Evolutionary conservation across 2,329 filamentous ascomycete genomes (phyloP).

Genomic region (Penicillium sp.): DNA sequence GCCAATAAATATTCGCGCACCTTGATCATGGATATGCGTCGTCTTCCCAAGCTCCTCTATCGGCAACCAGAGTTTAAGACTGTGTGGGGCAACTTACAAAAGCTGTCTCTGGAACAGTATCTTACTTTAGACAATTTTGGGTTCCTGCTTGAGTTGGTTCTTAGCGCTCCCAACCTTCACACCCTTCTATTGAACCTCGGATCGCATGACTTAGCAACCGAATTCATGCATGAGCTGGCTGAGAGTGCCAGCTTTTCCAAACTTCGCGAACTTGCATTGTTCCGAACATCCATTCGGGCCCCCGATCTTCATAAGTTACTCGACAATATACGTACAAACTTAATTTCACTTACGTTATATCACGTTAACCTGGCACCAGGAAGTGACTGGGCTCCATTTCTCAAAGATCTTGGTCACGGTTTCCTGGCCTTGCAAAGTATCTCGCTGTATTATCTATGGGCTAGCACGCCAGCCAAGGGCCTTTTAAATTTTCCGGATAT

Average conservation of each 20-base stretch:
- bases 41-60: slow-evolving; percentile 26
- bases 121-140: slow-evolving; percentile 26
- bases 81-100: slow-evolving; percentile 23
- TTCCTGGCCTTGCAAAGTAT: slow-evolving; percentile 15
- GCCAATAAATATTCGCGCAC: slow-evolving; percentile 23
- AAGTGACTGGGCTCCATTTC: slow-evolving; percentile 16
- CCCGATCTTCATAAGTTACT: slow-evolving; percentile 19
- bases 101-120: slow-evolving; percentile 25
- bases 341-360: slow-evolving; percentile 19
- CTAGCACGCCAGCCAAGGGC: slow-evolving; percentile 15
- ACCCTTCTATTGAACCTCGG: slow-evolving; percentile 22
- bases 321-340: slow-evolving; percentile 6
- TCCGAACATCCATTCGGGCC: slow-evolving; percentile 18
- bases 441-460: slow-evolving; percentile 26
- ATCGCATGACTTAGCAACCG: slow-evolving; percentile 23
- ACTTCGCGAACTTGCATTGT: slow-evolving; percentile 21
- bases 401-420: slow-evolving; percentile 12
- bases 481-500: slow-evolving; percentile 23
- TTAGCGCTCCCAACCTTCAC: slow-evolving; percentile 22
- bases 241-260: slow-evolving; percentile 17
- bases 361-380: slow-evolving; percentile 19
- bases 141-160: slow-evolving; percentile 24
- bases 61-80: slow-evolving; percentile 22
- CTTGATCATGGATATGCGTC: slow-evolving; percentile 28
- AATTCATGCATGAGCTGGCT: slow-evolving; percentile 27